phyloP scores from a whole-genome alignment of 2,329 filamentous ascomycete genomes.

The Diaporthe velutina region DNA sequence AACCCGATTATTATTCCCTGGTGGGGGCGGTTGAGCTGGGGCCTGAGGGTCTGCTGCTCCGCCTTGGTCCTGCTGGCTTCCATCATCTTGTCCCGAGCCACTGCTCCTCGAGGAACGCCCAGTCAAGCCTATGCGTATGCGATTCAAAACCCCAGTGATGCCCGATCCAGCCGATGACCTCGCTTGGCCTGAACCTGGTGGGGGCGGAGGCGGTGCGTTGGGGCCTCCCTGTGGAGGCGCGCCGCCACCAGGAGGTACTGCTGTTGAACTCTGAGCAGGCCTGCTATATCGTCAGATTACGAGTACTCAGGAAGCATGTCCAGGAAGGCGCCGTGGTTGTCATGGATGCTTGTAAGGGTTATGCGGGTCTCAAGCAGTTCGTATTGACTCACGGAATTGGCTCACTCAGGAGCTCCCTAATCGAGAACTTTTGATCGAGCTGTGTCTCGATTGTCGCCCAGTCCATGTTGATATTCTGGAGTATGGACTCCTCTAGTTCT shows the following conservation, averaged over 20 bases:
- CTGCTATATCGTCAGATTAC: neutral
- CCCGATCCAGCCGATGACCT: neutral
- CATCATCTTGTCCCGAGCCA: neutral
- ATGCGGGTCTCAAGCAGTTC: neutral
- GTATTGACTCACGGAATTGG: slow-evolving; percentile 1
- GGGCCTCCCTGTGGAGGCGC: neutral
- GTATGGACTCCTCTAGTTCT: slow-evolving; percentile 4
- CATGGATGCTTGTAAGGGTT: neutral
- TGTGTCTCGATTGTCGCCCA: neutral
- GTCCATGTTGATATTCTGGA: neutral
- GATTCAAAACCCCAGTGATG: neutral
- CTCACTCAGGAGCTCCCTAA: slow-evolving; percentile 17
- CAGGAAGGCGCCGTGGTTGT: neutral
- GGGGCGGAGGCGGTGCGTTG: neutral
- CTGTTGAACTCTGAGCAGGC: neutral
- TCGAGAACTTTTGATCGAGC: neutral
- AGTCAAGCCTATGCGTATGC: neutral
- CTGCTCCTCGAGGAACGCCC: neutral
- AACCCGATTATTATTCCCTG: neutral
- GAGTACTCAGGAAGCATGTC: neutral
- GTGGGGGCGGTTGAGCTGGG: neutral
- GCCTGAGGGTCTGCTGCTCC: neutral
- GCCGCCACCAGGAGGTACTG: neutral
- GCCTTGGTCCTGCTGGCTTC: neutral
- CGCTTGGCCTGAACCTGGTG: neutral